These are phyloP conservation scores for Orobanche coerulescens DNA, from an alignment of 257 asterid species.

Conservation along the genomic window DNA sequence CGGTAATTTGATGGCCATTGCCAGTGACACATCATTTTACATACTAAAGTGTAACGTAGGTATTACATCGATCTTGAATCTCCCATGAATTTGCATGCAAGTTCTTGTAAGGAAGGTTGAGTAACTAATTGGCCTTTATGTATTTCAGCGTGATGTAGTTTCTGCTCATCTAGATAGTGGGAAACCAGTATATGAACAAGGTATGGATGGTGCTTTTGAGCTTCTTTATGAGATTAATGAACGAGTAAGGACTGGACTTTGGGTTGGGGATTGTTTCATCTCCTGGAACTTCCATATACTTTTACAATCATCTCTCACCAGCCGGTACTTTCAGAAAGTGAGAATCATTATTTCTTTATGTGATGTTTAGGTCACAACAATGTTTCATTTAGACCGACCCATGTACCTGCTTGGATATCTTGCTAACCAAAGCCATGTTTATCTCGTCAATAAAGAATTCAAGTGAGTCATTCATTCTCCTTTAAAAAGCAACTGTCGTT, in stretches of 20 bases:
- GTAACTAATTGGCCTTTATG: slow-evolving; percentile 16
- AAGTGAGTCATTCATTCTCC: slow-evolving; percentile 51
- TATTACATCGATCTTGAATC: background rate
- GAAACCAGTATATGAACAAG: slow-evolving; percentile 78
- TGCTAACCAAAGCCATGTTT: slow-evolving; percentile 83
- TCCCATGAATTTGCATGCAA: slow-evolving; percentile 1
- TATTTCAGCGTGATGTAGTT: slow-evolving; percentile 85
- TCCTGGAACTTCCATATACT: background rate
- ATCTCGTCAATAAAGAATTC: slow-evolving; percentile 89
- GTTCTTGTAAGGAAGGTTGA: slow-evolving; percentile 15
- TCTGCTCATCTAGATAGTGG: slow-evolving; percentile 90
- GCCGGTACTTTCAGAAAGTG: slow-evolving; percentile 14
- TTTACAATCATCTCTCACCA: background rate
- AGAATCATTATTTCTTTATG: slow-evolving; percentile 2
- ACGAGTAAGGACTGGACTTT: slow-evolving; percentile 88
- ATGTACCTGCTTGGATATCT: slow-evolving; percentile 97
- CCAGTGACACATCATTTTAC: slow-evolving; percentile 83
- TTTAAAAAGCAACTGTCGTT: background rate
- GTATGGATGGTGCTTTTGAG: slow-evolving; percentile 97
- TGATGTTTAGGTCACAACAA: slow-evolving; percentile 69
- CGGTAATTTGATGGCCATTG: too few species aligned
- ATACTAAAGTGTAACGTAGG: slow-evolving; percentile 73
- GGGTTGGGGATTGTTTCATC: too few species aligned
- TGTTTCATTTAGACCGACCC: slow-evolving; percentile 93
- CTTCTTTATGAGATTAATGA: slow-evolving; percentile 88